Percentiles rank a stretch among this genome's conserved stretches.
Conservation (phyloP, 2,329 filamentous ascomycete species). For the Phialocephala sp. region DNA sequence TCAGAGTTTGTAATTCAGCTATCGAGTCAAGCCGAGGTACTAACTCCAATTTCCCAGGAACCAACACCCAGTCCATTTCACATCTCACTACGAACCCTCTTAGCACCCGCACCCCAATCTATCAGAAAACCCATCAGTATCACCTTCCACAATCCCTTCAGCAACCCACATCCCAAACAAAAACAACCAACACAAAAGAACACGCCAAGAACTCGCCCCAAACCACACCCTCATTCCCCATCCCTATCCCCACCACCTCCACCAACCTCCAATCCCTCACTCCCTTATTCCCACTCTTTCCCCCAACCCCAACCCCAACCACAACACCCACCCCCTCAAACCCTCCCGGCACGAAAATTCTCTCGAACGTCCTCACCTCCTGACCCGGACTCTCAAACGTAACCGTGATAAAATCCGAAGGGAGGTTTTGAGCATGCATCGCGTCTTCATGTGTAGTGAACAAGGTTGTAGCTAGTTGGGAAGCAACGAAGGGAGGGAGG, state of each 20-base stretch:
- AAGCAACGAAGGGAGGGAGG: neutral
- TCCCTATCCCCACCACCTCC: neutral
- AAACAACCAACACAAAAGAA: no score
- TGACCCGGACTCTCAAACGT: neutral
- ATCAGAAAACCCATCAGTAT: neutral
- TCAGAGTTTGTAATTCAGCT: no score
- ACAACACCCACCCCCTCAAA: neutral
- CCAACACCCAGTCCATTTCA: neutral
- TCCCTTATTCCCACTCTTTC: no score
- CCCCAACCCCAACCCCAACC: neutral
- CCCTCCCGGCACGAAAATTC: neutral
- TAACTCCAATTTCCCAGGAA: neutral
- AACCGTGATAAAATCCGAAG: neutral
- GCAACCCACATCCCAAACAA: no score
- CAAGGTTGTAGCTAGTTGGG: neutral
- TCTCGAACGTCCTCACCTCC: neutral
- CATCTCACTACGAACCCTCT: neutral
- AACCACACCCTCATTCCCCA: neutral
- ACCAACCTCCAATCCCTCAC: neutral
- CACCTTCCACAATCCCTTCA: neutral
- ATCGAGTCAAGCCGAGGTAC: no score
- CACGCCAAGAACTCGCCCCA: neutral
- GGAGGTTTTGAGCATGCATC: neutral
- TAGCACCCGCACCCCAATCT: neutral
- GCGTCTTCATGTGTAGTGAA: neutral